Evolutionary conservation across 345 rosid species (phyloP), one percentile per base, ranked within the genome.

Genomic region (Barbarea vulgaris): DNA sequence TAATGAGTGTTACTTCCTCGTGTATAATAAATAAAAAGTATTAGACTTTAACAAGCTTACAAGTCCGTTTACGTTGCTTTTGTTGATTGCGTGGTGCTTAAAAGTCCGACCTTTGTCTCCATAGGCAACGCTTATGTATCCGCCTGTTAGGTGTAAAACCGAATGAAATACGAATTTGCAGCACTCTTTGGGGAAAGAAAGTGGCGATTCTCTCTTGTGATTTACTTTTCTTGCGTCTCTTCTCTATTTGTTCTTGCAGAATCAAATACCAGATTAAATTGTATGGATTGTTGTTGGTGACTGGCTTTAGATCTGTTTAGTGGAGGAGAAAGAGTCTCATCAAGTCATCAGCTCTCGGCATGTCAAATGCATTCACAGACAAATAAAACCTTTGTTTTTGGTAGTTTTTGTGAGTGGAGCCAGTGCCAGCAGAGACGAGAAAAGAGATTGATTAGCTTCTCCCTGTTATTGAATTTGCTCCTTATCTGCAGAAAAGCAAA

Each of bases 11-110:
- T 34, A 6, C 18, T 66, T 10, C 61, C 62, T 47, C 27, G 57
- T 74, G 62, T 67, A 33, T 75, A 67, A n/a, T 48, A 50, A 67
- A 75, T 36, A 75, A 75, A 31, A 53, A 50, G 74, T 6, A 37
- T 61, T 68, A 21, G 69, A 30, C 48, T 76, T 51, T 31, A 30
- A 33, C 48, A 59, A 59, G n/a, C 30, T 76, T 48, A 37, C 24
- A 1, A 52, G 34, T 52, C 4, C 25, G 24, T 24, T 36, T 36
- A 3, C 12, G 56, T 28, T 17, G 56, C 41, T 42, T 39, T 14
- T 63, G 58, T 51, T 48, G 14, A 12, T 11, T n/a, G 18, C 21
- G 3, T 37, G 50, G 53, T 19, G 21, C 39, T 4, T 18, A 24
- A 17, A 74, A 4, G 58, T 46, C 22, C 5, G 51, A 55, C 0